Percentiles rank a stretch among this genome's conserved stretches.
These are phyloP conservation scores for Conidiobolus incongruus DNA, from an alignment of 371 early-diverging fungal genomes.

Conservation along the genomic window DNA sequence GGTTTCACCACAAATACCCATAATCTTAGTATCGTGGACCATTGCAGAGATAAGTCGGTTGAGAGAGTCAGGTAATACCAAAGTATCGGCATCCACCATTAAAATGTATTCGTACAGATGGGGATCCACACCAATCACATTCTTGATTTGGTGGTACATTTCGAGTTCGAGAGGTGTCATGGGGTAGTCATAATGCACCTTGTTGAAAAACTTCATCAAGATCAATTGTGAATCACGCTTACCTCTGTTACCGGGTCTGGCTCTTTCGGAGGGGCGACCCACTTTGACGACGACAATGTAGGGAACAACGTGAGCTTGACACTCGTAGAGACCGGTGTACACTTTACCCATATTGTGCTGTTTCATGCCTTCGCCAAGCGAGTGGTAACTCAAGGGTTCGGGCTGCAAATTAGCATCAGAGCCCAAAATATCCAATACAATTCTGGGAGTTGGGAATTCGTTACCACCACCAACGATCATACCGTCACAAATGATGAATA, in stretches of 20 bases:
- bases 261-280: slow-evolving; percentile 56
- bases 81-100: slow-evolving; percentile 92
- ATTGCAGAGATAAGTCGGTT: slow-evolving; percentile 48
- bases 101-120: slow-evolving; percentile 72
- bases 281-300: slow-evolving; percentile 90
- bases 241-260: slow-evolving; percentile 93
- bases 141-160: slow-evolving; percentile 77
- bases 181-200: slow-evolving; percentile 80
- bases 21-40: slow-evolving; percentile 59
- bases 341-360: slow-evolving; percentile 94
- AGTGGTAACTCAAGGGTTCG: slow-evolving; percentile 77
- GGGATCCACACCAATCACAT: slow-evolving; percentile 69
- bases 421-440: slow-evolving; percentile 85
- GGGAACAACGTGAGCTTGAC: slow-evolving; percentile 71
- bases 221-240: slow-evolving; percentile 99
- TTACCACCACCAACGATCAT: slow-evolving; percentile 94
- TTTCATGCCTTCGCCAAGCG: slow-evolving; percentile 75
- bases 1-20: slow-evolving; percentile 79
- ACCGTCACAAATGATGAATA: slow-evolving; percentile 80
- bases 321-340: slow-evolving; percentile 90
- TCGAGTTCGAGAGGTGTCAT: slow-evolving; percentile 83
- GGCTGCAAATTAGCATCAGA: slow-evolving; percentile 72
- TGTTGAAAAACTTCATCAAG: slow-evolving; percentile 94
- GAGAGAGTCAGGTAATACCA: slow-evolving; percentile 44
- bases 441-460: slow-evolving; percentile 91